These are phyloP conservation scores for Capsicum rhomboideum DNA, from an alignment of 257 asterid genomes.

Conservation along the genomic window DNA sequence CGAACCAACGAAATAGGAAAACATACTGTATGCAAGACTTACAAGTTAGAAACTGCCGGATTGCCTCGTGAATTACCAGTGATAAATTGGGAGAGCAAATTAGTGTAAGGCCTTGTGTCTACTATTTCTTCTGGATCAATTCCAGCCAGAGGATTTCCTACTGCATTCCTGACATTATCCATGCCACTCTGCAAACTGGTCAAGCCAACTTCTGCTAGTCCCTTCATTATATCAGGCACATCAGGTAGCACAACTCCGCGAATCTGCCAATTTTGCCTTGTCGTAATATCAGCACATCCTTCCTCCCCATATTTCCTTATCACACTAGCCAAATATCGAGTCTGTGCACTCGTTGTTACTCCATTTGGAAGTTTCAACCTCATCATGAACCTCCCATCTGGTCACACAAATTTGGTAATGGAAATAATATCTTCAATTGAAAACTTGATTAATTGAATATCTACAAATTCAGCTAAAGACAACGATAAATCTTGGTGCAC, in stretches of 20 bases:
- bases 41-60: slow-evolving; percentile 85
- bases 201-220: slow-evolving; percentile 77
- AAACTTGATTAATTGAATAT: background rate
- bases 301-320: slow-evolving; percentile 76
- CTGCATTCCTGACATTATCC: slow-evolving; percentile 97
- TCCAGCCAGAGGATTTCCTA: slow-evolving; percentile 94
- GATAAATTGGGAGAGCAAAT: slow-evolving; percentile 68
- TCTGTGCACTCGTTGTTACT: slow-evolving; percentile 79
- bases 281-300: slow-evolving; percentile 89
- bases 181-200: slow-evolving; percentile 98
- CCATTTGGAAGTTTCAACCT: slow-evolving; percentile 96
- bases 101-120: slow-evolving; percentile 82
- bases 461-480: background rate
- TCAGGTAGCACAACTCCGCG: slow-evolving; percentile 86
- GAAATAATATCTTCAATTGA: background rate
- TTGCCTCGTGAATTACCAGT: slow-evolving; percentile 82
- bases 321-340: slow-evolving; percentile 71
- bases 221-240: slow-evolving; percentile 77
- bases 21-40: slow-evolving; percentile 11
- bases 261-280: slow-evolving; percentile 95
- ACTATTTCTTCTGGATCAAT: slow-evolving; percentile 86
- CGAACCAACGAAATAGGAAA: background rate
- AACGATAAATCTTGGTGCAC: background rate
- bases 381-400: slow-evolving; percentile 99
- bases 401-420: background rate